Conservation (phyloP, 2,329 filamentous ascomycete species). For the Claviceps arundinis region DNA sequence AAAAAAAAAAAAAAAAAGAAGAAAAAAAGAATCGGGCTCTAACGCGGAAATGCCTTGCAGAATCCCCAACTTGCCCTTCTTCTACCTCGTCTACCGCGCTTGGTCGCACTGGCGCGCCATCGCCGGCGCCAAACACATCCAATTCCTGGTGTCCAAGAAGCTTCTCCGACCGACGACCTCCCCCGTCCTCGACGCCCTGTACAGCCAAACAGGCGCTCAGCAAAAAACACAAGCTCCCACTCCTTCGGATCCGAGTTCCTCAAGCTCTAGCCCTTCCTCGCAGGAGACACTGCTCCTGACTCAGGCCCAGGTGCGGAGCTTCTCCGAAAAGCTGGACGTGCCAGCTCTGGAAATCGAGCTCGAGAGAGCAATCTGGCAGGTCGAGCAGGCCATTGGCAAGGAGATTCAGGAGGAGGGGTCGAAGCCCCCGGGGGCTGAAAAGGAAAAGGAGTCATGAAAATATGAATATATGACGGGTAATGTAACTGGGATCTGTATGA, state of each 20-base stretch:
- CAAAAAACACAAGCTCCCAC: not conserved
- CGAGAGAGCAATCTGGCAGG: conserved; percentile 64
- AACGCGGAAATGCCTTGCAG: conserved; percentile 26
- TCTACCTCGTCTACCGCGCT: conserved; percentile 82
- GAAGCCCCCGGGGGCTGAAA: not conserved
- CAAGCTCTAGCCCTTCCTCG: no score
- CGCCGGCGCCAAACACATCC: conserved; percentile 69
- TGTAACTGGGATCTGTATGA: not conserved
- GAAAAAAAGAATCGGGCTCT: not conserved
- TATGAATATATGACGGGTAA: not conserved
- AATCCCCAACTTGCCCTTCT: conserved; percentile 89
- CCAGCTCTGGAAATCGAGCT: conserved; percentile 61
- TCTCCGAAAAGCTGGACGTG: conserved; percentile 50
- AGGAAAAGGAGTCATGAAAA: not conserved
- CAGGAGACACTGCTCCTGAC: conserved; percentile 30
- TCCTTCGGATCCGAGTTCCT: not conserved
- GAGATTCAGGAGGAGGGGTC: conserved; percentile 9
- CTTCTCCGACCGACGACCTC: conserved; percentile 56
- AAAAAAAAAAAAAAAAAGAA: not conserved
- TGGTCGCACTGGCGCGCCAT: conserved; percentile 89
- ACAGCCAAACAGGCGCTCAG: conserved; percentile 32
- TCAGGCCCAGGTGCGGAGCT: conserved; percentile 38
- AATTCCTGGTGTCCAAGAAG: conserved; percentile 65
- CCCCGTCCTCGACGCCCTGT: conserved; percentile 59
- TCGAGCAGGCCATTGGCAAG: conserved; percentile 37